phyloP scores from a whole-genome alignment of 768 basidiomycete species.

The Sporobolomyces phaffii region DNA sequence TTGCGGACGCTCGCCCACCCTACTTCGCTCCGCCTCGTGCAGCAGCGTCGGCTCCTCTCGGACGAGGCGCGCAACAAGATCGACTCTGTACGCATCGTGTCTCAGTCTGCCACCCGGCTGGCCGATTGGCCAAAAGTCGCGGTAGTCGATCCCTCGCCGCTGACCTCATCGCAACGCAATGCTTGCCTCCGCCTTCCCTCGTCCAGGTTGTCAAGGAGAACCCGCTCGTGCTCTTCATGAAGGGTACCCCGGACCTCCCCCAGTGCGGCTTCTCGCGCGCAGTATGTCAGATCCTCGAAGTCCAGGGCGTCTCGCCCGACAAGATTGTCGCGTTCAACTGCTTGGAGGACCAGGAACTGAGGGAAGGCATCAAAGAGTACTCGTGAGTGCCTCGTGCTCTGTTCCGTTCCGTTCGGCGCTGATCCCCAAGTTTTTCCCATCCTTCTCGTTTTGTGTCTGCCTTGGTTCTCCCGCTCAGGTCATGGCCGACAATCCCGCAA shows the following conservation, averaged over 20 bases:
- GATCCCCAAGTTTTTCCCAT: too few relatives aligned
- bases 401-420: too few relatives aligned
- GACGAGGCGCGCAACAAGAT: constrained; percentile 25
- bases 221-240: constrained; percentile 96
- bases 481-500: constrained; percentile 98
- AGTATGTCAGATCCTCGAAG: constrained; percentile 78
- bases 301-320: constrained; percentile 62
- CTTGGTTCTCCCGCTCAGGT: constrained; percentile 53
- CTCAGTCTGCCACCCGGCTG: neutral
- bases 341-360: constrained; percentile 72
- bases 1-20: constrained; percentile 11
- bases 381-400: too few relatives aligned
- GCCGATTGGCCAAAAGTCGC: neutral
- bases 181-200: neutral
- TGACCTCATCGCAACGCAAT: neutral
- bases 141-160: neutral
- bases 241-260: constrained; percentile 77
- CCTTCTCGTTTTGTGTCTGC: too few relatives aligned
- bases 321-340: constrained; percentile 88
- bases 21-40: neutral
- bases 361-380: constrained; percentile 87
- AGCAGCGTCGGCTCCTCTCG: constrained; percentile 17
- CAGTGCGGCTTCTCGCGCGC: constrained; percentile 96
- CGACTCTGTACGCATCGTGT: constrained; percentile 17
- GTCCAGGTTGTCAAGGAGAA: constrained; percentile 60